phyloP scores from a whole-genome alignment of 73 alveolate genomes.

The Paramecium tetraurelia region DNA sequence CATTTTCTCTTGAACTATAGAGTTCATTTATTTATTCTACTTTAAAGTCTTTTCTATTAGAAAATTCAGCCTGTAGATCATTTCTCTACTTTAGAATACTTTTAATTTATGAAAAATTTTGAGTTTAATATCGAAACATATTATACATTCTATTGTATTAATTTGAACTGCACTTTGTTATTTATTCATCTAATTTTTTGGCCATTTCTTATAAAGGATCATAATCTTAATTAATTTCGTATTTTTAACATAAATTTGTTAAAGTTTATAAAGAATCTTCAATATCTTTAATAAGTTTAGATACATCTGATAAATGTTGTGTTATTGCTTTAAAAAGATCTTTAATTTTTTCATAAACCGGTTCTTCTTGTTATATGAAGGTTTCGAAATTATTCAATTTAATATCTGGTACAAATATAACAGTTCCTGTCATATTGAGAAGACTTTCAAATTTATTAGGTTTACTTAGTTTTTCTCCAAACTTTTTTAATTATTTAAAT shows the following conservation, averaged over 20 bases:
- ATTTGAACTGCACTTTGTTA: neutral
- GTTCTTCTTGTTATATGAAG: neutral
- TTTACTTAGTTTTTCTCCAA: neutral
- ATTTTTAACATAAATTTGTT: neutral
- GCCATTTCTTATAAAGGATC: neutral
- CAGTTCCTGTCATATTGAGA: constrained; percentile 1
- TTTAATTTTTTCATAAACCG: neutral
- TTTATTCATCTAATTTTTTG: neutral
- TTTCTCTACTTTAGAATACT: neutral
- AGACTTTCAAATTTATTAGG: constrained; percentile 37
- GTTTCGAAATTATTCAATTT: constrained; percentile 1
- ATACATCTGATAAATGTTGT: neutral
- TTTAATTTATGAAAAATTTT: neutral
- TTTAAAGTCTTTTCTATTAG: neutral
- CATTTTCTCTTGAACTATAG: neutral
- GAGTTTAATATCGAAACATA: neutral
- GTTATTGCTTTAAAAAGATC: neutral
- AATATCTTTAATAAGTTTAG: neutral
- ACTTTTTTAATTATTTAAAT: neutral
- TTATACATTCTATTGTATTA: neutral
- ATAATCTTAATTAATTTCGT: neutral
- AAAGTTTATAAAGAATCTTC: neutral
- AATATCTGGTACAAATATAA: neutral
- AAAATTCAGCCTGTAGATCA: neutral
- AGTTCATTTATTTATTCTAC: constrained; percentile 16